Percentiles rank a stretch among this genome's conserved stretches.
Evolutionary conservation across 2,329 filamentous ascomycete genomes (phyloP).

Genomic region (Drechslerella coelobrocha): DNA sequence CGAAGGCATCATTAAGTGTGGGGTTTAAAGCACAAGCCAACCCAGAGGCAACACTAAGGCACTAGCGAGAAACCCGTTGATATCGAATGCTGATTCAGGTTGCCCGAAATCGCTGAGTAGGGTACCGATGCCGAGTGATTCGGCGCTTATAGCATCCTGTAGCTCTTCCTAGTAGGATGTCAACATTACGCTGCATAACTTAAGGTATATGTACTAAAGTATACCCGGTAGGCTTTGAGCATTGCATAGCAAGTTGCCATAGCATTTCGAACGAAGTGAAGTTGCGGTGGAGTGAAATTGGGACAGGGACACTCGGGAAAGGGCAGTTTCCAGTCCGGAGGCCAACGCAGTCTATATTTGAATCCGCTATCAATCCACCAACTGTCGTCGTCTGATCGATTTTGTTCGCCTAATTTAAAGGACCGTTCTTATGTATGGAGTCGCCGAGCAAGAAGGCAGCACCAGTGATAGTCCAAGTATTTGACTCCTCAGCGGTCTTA

Average conservation of each 20-base stretch:
- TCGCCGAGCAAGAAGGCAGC: slow-evolving; percentile 30
- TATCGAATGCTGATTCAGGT: not conserved
- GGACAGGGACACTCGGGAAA: not conserved
- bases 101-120: not conserved
- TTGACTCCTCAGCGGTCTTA: slow-evolving; percentile 8
- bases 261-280: not conserved
- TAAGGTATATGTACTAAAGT: too few species aligned
- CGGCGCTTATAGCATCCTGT: not conserved
- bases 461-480: slow-evolving; percentile 31
- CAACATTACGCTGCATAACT: too few species aligned
- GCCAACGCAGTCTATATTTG: not conserved
- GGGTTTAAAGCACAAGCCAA: not conserved
- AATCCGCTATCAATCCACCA: not conserved
- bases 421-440: slow-evolving; percentile 12
- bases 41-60: not conserved
- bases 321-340: not conserved
- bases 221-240: not conserved
- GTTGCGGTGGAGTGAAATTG: not conserved
- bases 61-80: not conserved
- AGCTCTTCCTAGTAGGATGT: not conserved
- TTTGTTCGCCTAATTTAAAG: slow-evolving; percentile 16
- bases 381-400: slow-evolving; percentile 1
- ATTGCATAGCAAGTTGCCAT: not conserved
- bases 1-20: not conserved
- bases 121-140: not conserved